Percentiles rank a stretch among this genome's conserved stretches.
Conservation (phyloP, 257 asterid species). For the Nicotiana paniculata region DNA sequence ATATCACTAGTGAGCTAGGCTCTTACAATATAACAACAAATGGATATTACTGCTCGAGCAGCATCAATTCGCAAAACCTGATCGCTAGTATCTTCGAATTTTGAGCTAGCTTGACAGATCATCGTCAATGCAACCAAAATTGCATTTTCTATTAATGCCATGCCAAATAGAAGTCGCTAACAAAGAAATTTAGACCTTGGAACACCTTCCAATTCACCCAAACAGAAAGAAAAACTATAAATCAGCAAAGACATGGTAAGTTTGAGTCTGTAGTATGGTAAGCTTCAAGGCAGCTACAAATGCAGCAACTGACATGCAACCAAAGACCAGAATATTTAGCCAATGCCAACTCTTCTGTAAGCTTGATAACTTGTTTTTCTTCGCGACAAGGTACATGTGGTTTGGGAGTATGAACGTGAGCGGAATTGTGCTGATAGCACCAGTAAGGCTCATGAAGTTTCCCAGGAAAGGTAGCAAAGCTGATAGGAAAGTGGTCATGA, state of each 20-base stretch:
- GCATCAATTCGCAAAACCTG: background rate
- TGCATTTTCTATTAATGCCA: background rate
- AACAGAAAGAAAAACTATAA: constrained; percentile 20
- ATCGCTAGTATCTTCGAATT: background rate
- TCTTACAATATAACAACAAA: background rate
- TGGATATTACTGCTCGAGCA: background rate
- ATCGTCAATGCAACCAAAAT: background rate
- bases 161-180: background rate
- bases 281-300: constrained; percentile 69
- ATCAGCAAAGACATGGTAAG: constrained; percentile 73
- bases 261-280: constrained; percentile 55
- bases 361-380: constrained; percentile 35
- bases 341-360: constrained; percentile 87
- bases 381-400: constrained; percentile 91
- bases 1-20: background rate
- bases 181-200: background rate
- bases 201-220: background rate
- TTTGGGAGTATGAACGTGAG: constrained; percentile 93
- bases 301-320: constrained; percentile 55
- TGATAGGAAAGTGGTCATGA: constrained; percentile 56
- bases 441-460: constrained; percentile 98
- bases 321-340: constrained; percentile 63
- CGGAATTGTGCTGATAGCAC: constrained; percentile 91
- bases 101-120: background rate
- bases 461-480: constrained; percentile 93